Conservation (phyloP, 208 protist species). For the Acanthamoeba rhysodes region DNA sequence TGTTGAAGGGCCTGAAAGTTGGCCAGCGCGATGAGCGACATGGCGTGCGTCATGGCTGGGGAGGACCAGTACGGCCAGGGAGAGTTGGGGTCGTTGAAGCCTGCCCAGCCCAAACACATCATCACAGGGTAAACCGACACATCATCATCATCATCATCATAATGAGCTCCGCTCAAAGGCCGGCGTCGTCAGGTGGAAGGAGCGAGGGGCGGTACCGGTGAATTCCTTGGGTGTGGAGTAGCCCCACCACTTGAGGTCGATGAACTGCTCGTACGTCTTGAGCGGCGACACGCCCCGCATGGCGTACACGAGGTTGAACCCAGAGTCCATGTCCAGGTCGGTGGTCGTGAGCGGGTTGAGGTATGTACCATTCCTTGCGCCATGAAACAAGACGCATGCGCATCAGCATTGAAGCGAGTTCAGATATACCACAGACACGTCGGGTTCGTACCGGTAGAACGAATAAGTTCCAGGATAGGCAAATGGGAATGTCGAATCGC, state of each 20-base stretch:
- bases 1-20: constrained; percentile 2
- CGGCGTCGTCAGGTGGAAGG: too few relatives aligned
- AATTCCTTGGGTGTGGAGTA: not conserved
- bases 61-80: constrained; percentile 22
- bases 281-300: not conserved
- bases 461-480: too few relatives aligned
- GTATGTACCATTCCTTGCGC: not conserved
- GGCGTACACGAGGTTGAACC: constrained; percentile 13
- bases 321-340: not conserved
- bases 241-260: constrained; percentile 45
- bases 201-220: not conserved
- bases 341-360: not conserved
- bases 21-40: constrained; percentile 20
- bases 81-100: not conserved
- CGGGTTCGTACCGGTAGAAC: too few relatives aligned
- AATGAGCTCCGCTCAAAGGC: too few relatives aligned
- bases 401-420: too few relatives aligned
- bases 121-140: too few relatives aligned
- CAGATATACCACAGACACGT: too few relatives aligned
- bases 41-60: constrained; percentile 4
- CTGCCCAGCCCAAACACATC: not conserved
- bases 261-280: not conserved
- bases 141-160: too few relatives aligned
- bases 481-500: too few relatives aligned
- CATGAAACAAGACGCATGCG: too few relatives aligned